phyloP scores from a whole-genome alignment of 768 basidiomycete genomes.

The Panaeolus cyanescens region DNA sequence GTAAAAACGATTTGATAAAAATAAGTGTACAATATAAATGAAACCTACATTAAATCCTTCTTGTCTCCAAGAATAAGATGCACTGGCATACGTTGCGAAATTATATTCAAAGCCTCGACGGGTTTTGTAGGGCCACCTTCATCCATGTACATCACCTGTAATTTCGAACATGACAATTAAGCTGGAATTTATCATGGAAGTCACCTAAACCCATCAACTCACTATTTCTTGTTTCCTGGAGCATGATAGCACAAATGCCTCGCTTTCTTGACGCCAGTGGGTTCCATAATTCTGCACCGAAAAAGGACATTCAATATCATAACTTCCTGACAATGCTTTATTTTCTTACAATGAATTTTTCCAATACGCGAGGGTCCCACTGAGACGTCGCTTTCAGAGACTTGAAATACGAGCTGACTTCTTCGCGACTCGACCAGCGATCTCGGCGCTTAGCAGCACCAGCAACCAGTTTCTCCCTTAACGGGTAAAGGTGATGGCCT shows the following conservation, averaged over 20 bases:
- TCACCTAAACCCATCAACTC: conserved; percentile 18
- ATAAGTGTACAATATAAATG: background rate
- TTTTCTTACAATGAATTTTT: conserved; percentile 52
- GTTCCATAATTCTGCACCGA: conserved; percentile 47
- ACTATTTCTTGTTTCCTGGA: conserved; percentile 65
- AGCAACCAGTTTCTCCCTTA: conserved; percentile 45
- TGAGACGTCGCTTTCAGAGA: conserved; percentile 31
- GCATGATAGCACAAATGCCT: conserved; percentile 52
- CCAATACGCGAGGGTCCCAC: conserved; percentile 59
- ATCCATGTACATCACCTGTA: conserved; percentile 66
- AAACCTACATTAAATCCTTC: conserved; percentile 54
- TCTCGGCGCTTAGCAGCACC: conserved; percentile 52
- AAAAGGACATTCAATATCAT: background rate
- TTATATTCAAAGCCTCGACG: conserved; percentile 43
- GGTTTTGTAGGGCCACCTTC: conserved; percentile 54
- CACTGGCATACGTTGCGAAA: conserved; percentile 43
- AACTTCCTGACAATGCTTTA: background rate
- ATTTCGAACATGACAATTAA: too few relatives aligned
- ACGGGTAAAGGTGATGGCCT: conserved; percentile 36
- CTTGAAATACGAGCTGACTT: conserved; percentile 40
- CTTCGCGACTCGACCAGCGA: conserved; percentile 49
- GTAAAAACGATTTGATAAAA: background rate
- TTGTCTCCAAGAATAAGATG: conserved; percentile 55
- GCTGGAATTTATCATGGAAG: conserved; percentile 3
- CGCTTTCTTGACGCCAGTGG: conserved; percentile 33